A percentile compares a stretch with the other conserved stretches of the same genome.
phyloP scores from a whole-genome alignment of 179 eudicot species.

The Beta macrorhiza region DNA sequence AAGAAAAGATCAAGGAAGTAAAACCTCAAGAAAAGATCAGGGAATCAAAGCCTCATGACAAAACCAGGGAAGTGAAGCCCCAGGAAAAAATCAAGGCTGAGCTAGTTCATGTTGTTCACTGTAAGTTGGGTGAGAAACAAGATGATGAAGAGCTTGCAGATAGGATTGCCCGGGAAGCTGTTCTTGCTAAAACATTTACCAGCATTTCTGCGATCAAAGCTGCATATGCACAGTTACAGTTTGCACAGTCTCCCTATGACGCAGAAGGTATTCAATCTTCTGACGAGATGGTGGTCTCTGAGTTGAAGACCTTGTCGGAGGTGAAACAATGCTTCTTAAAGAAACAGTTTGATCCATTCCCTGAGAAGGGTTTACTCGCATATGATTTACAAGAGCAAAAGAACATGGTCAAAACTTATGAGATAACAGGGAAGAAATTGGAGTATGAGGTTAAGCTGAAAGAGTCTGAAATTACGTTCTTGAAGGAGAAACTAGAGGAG shows the following conservation, averaged over 20 bases:
- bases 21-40: conserved; percentile 35
- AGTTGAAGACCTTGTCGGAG: conserved; percentile 41
- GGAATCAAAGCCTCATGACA: conserved; percentile 10
- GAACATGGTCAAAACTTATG: conserved; percentile 42
- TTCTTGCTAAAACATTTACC: conserved; percentile 45
- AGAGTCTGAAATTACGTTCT: conserved; percentile 37
- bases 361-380: conserved; percentile 35
- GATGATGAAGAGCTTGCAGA: conserved; percentile 29
- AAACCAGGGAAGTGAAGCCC: conserved; percentile 29
- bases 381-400: conserved; percentile 46
- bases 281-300: conserved; percentile 41
- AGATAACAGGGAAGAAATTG: conserved; percentile 40
- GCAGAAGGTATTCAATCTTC: conserved; percentile 43
- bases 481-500: conserved; percentile 41
- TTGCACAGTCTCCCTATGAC: conserved; percentile 48
- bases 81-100: conserved; percentile 36
- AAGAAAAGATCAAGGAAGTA: conserved; percentile 33
- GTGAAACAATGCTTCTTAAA: conserved; percentile 41
- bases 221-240: conserved; percentile 50
- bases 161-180: conserved; percentile 37
- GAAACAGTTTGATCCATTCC: conserved; percentile 45
- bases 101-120: conserved; percentile 28
- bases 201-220: conserved; percentile 51
- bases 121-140: conserved; percentile 27
- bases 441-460: conserved; percentile 41